Evolutionary conservation across 805 yeast genomes (phyloP), one percentile per base, ranked within the genome.

Genomic region (Kuraishia capsulata): DNA sequence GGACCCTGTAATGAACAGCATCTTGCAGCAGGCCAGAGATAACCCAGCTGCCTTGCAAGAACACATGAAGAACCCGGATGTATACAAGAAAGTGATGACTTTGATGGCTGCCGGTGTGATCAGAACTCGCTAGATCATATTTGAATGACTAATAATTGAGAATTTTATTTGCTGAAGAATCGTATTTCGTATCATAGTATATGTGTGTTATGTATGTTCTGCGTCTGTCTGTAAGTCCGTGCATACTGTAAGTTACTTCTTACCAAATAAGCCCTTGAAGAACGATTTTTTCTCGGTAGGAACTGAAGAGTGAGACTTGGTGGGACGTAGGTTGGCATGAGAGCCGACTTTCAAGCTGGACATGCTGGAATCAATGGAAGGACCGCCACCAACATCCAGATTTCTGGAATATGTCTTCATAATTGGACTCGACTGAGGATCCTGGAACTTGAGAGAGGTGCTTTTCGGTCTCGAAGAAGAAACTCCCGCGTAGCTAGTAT

Each of bases 41-140:
- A 84, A 92, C 58, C 98, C 98, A 37, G 95, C 96, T 33, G 97
- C 97, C 39, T 72, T 92, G 51, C 94, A 85, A 59, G 97, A 90
- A 53, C 98, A 92, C 65, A 88, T 92, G 96, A 84, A 78, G 71
- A 92, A 92, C 64, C 97, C 98, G 30, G 94, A 79, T 44, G 84
- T 92, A 37, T 76, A 79, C 55, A 81, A 79, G 61, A 92, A 92
- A 76, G 79, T 92, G 51, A 81, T 83, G 61, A 72, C 83, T 50
- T 73, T 92, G 61, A 81, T 89, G 58, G 96, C 97, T 40, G 96
- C 97, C 16, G 99, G 99, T 60, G 84, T 92, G 40, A 89, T 92
- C 54, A 81, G 96, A 59, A 87, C 95, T 24, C 80, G 95, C 56
- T 81, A 60, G 48, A n/a, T n/a, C n/a, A 39, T 23, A 29, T 10